Conservation (phyloP, 169 alveolate species). For the Plasmodium gaboni region DNA sequence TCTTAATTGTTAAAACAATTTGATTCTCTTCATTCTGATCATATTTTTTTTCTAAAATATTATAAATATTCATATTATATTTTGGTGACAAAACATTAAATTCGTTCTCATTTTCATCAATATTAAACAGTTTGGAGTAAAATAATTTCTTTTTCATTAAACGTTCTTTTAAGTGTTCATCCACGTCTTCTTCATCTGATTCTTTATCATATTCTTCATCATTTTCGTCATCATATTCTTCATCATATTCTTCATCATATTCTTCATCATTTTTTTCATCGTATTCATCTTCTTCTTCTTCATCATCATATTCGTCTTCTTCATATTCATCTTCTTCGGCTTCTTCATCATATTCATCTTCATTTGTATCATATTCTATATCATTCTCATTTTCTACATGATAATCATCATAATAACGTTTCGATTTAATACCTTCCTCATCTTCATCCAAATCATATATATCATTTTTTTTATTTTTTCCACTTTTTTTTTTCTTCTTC, state of each 20-base stretch:
- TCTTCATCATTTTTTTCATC: slow-evolving; percentile 3
- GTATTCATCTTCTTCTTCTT: neutral
- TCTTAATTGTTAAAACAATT: slow-evolving; percentile 46
- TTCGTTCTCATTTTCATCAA: slow-evolving; percentile 21
- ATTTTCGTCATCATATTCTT: neutral
- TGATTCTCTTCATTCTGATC: slow-evolving; percentile 41
- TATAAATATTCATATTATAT: slow-evolving; percentile 65
- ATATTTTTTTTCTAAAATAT: slow-evolving; percentile 52
- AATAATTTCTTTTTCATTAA: neutral
- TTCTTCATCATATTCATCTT: neutral
- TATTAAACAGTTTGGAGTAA: slow-evolving; percentile 30
- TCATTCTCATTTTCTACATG: too few relatives aligned
- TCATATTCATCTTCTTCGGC: neutral
- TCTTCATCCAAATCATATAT: too few relatives aligned
- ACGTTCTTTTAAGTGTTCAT: neutral
- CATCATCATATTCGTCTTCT: neutral
- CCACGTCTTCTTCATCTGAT: neutral
- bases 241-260: neutral
- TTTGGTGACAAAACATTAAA: slow-evolving; percentile 47
- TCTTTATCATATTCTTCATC: slow-evolving; percentile 7
- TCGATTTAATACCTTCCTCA: too few relatives aligned
- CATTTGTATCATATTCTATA: too few relatives aligned
- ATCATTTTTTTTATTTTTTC: too few relatives aligned
- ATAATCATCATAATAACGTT: too few relatives aligned
- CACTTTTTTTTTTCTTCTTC: too few relatives aligned